These are phyloP conservation scores for Boehmeria nivea DNA, from an alignment of 306 rosid genomes.

Conservation along the genomic window DNA sequence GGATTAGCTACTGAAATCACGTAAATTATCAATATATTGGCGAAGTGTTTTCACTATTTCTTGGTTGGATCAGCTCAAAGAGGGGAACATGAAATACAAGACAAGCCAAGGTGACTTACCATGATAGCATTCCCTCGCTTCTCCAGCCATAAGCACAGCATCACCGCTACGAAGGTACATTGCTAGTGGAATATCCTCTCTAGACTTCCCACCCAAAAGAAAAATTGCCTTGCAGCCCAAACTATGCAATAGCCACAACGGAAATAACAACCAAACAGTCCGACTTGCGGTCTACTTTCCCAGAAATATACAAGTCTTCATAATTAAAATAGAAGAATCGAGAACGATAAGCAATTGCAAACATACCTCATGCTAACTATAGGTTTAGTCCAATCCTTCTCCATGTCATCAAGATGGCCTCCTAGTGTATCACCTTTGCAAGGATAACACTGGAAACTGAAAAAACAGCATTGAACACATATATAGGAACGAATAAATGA, in stretches of 20 bases:
- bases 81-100: not conserved
- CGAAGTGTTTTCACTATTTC: too few relatives aligned
- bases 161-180: conserved; percentile 97
- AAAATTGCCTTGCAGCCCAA: conserved; percentile 97
- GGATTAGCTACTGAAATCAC: too few relatives aligned
- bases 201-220: conserved; percentile 82
- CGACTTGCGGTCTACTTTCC: too few relatives aligned
- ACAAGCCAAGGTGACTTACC: conserved; percentile 52
- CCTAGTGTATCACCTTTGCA: conserved; percentile 70
- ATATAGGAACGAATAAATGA: not conserved
- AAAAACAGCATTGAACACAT: not conserved
- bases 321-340: conserved; percentile 2
- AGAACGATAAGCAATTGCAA: not conserved
- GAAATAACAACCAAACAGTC: not conserved
- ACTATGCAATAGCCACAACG: conserved; percentile 29
- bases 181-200: conserved; percentile 75
- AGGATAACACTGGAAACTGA: too few relatives aligned
- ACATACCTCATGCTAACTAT: conserved; percentile 81
- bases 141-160: conserved; percentile 92
- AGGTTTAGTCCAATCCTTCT: conserved; percentile 88
- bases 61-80: too few relatives aligned
- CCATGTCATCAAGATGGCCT: conserved; percentile 98
- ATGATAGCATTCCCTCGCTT: conserved; percentile 89
- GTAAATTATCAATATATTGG: too few relatives aligned
- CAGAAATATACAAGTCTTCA: not conserved